Evolutionary conservation across 106 monocot genomes (phyloP).

Genomic region (Triglochin maritima): DNA sequence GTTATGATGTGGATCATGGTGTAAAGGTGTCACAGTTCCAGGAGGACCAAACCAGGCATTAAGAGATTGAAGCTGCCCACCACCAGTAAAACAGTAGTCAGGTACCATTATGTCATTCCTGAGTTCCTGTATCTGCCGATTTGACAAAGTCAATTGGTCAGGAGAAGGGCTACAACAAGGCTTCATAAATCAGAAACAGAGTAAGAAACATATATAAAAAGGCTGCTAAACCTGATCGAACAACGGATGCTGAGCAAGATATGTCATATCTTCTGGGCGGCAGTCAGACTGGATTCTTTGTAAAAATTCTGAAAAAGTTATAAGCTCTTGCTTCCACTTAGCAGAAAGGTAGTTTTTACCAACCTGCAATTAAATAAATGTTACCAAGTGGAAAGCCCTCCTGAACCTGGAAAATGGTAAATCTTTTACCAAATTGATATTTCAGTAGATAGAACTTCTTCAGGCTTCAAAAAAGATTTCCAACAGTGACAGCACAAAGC

Average conservation of each 20-base stretch:
- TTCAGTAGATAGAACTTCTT: constrained; percentile 5
- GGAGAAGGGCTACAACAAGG: too few relatives aligned
- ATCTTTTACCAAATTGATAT: constrained; percentile 2
- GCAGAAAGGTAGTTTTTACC: constrained; percentile 73
- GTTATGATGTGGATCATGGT: constrained; percentile 97
- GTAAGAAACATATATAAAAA: too few relatives aligned
- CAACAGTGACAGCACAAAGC: constrained; percentile 1
- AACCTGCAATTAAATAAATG: constrained; percentile 38
- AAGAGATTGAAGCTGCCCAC: constrained; percentile 70
- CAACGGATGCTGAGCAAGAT: constrained; percentile 93
- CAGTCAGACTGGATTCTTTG: constrained; percentile 47
- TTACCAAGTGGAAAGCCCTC: not conserved
- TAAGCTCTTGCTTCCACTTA: constrained; percentile 96
- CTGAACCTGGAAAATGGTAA: not conserved
- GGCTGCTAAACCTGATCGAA: constrained; percentile 71
- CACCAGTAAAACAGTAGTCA: constrained; percentile 95
- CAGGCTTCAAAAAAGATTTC: constrained; percentile 6
- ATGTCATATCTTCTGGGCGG: constrained; percentile 34
- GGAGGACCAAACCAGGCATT: constrained; percentile 99
- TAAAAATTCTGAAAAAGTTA: constrained; percentile 88
- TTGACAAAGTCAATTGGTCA: not conserved
- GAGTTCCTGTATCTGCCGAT: constrained; percentile 67
- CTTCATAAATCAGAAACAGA: too few relatives aligned
- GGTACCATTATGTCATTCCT: constrained; percentile 84
- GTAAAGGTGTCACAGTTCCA: constrained; percentile 90